Base-by-base conservation (phyloP, 1,284 basidiomycete species). In the Austroboletus rostrupii region DNA sequence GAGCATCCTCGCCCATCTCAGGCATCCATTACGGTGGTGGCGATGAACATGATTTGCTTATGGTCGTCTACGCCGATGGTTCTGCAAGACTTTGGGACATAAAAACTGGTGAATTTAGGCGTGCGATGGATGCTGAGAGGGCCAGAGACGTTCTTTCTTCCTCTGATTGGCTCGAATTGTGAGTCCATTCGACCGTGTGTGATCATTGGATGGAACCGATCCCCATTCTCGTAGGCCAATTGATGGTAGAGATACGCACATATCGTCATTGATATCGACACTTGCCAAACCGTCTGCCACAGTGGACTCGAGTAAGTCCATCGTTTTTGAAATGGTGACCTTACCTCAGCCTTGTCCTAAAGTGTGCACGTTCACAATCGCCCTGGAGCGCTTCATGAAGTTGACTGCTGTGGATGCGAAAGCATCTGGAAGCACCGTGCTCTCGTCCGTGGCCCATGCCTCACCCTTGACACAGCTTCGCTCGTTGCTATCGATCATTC, bases 1-100 rank as follows among this genome's bases (percentile, higher is more conserved):
- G 90, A 6, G 77, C 90, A 3, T 75, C 78, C 5, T 79, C 83
- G 0, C 80, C 83, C 0, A 70, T 97, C 12, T 70, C 74, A 17
- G 71, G 76, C 32, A 69, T 96, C 20, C 90, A 83, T 56, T 67
- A 92, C 2, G 78, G 81, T 2, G 83, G 77, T 14, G 63, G 63
- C 17, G 62, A 64, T 38, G 64, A 65, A 16, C 64, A 63, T 19
- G 78, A 88, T 49, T 85, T 91, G 56, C 69, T 98, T 21, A 64
- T 97, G 43, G 70, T 96, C 7, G 71, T 87, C 1, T 98, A 97
- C 64, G 75, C 76, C 2, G 85, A 91, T 55, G 81, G 80, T 3
- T 82, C 87, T 49, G 89, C 90, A 3, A 76, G 96, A 28, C 70
- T 95, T 1, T 99, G 96, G 93, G 90, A 97, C 63, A 72, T 88